Evolutionary conservation across 2,329 filamentous ascomycete species (phyloP).

Genomic region (Karstenula rhodostoma): DNA sequence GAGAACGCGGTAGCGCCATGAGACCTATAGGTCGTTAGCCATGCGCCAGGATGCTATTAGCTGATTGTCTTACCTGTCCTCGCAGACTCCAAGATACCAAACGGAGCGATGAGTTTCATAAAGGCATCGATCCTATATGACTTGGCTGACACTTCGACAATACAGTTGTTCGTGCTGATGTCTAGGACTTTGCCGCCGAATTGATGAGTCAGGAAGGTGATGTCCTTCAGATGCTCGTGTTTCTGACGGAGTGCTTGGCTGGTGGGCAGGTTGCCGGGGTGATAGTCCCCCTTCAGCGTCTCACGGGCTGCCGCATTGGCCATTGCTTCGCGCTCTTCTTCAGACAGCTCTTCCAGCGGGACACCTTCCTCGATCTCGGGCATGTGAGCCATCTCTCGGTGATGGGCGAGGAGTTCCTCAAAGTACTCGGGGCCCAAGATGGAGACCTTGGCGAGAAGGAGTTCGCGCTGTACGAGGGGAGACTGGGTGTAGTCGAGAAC

Average conservation of each 20-base stretch:
- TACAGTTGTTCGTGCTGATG: constrained; percentile 98
- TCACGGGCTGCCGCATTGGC: constrained; percentile 50
- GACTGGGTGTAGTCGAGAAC: constrained; percentile 95
- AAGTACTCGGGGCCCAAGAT: constrained; percentile 98
- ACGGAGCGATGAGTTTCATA: constrained; percentile 92
- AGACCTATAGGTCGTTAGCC: constrained; percentile 62
- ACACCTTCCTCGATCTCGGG: constrained; percentile 41
- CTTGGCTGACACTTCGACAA: constrained; percentile 96
- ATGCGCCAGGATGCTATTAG: constrained; percentile 14
- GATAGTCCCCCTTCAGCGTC: constrained; percentile 72
- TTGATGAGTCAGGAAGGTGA: constrained; percentile 96
- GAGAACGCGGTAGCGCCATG: constrained; percentile 95
- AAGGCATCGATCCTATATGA: constrained; percentile 94
- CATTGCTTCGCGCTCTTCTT: constrained; percentile 40
- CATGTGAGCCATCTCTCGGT: constrained; percentile 81
- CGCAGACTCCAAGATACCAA: constrained; percentile 95
- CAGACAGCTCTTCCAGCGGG: constrained; percentile 36
- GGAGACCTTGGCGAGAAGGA: constrained; percentile 94
- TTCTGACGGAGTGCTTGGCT: constrained; percentile 94
- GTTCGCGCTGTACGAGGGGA: constrained; percentile 92
- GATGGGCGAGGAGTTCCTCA: constrained; percentile 93
- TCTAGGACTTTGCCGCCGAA: constrained; percentile 98
- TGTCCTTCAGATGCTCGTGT: constrained; percentile 94
- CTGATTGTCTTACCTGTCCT: constrained; percentile 69
- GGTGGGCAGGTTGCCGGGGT: constrained; percentile 84